phyloP scores from a whole-genome alignment of 2,329 filamentous ascomycete genomes.

The Fusarium siculi region DNA sequence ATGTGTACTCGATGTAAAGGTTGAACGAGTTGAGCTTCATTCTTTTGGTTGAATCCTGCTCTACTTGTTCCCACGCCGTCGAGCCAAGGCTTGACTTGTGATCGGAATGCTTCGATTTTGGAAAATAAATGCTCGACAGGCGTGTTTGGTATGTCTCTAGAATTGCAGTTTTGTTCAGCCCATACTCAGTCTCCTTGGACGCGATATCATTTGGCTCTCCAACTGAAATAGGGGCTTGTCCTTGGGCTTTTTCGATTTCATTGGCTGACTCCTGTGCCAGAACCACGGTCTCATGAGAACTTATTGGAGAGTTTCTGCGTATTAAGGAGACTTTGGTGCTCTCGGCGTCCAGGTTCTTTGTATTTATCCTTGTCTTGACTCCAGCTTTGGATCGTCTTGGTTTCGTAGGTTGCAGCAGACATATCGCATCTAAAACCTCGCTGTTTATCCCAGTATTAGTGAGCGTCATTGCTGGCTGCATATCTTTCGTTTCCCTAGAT shows the following conservation, averaged over 20 bases:
- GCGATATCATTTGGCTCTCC: background rate
- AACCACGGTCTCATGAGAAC: background rate
- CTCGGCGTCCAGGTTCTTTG: background rate
- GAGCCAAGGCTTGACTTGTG: background rate
- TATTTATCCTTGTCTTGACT: background rate
- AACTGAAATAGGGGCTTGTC: background rate
- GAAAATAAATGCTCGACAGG: background rate
- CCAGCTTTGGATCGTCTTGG: background rate
- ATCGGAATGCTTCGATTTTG: background rate
- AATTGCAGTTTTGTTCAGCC: background rate
- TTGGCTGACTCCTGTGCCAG: background rate
- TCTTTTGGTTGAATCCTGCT: background rate
- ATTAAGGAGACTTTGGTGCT: background rate
- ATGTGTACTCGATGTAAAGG: constrained; percentile 26
- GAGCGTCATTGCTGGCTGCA: background rate
- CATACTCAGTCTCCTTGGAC: background rate
- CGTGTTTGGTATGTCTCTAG: background rate
- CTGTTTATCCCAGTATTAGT: background rate
- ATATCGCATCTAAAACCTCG: background rate
- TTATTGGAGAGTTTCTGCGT: background rate
- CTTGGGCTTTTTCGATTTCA: background rate
- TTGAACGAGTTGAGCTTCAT: constrained; percentile 7
- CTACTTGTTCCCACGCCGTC: constrained; percentile 3
- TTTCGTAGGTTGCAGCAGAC: too few species aligned
- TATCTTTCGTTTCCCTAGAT: background rate